Conservation (phyloP, 83 land plant genomes). For the Isoetes engelmannii region DNA sequence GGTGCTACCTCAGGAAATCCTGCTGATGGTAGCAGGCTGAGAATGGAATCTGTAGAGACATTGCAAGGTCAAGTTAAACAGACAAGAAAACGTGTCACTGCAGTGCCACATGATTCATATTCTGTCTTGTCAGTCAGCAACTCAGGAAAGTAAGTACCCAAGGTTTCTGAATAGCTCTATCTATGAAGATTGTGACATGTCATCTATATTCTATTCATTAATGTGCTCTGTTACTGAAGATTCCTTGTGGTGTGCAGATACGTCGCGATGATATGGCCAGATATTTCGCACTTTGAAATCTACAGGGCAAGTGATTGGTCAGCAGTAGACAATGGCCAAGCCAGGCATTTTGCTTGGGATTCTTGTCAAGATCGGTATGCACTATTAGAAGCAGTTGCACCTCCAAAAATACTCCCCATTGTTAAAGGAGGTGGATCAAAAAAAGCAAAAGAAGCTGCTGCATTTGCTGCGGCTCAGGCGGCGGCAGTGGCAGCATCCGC, state of each 20-base stretch:
- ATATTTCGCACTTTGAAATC: constrained; percentile 68
- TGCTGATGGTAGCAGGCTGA: constrained; percentile 53
- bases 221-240: not conserved
- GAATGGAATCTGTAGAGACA: constrained; percentile 51
- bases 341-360: constrained; percentile 91
- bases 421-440: constrained; percentile 70
- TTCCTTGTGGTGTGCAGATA: constrained; percentile 47
- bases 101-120: constrained; percentile 76
- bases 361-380: constrained; percentile 93
- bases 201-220: not conserved
- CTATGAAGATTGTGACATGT: not conserved
- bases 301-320: constrained; percentile 85
- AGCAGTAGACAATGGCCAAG: constrained; percentile 76
- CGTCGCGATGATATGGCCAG: constrained; percentile 88
- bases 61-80: constrained; percentile 67
- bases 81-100: constrained; percentile 52
- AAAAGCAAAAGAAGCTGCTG: constrained; percentile 92
- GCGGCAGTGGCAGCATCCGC: constrained; percentile 85
- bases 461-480: constrained; percentile 80
- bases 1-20: constrained; percentile 47
- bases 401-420: constrained; percentile 62
- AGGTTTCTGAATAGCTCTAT: no score
- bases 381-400: constrained; percentile 59
- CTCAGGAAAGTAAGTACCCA: constrained; percentile 84
- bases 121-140: constrained; percentile 83